Conservation (phyloP, 345 rosid species). For the Psidium guajava region DNA sequence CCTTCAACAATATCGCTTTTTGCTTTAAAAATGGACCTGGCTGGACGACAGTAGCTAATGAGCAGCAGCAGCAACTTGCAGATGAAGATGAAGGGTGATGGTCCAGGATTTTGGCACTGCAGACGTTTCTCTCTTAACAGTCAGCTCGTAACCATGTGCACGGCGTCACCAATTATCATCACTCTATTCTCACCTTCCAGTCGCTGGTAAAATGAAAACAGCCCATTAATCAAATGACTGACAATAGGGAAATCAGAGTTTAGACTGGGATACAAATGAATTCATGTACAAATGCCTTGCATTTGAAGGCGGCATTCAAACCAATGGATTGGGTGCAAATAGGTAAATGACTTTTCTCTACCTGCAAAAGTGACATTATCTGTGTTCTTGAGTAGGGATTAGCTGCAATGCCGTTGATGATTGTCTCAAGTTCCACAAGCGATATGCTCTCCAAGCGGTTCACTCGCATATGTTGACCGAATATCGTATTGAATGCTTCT, state of each 20-base stretch:
- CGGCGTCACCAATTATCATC: constrained; percentile 71
- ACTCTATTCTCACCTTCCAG: constrained; percentile 86
- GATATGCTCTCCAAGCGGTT: constrained; percentile 57
- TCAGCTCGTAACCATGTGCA: constrained; percentile 31
- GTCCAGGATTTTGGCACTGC: not conserved
- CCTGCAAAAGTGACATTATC: constrained; percentile 68
- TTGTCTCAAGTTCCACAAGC: constrained; percentile 58
- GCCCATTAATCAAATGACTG: not conserved
- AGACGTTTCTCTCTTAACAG: not conserved
- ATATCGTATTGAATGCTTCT: constrained; percentile 61
- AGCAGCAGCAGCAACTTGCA: not conserved
- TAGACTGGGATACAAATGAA: not conserved
- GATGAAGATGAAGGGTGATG: not conserved
- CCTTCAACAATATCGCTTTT: not conserved
- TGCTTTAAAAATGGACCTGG: not conserved
- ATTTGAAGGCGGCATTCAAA: not conserved
- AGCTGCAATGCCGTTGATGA: constrained; percentile 41
- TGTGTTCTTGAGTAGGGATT: constrained; percentile 53
- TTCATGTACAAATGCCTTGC: not conserved
- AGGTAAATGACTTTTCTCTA: constrained; percentile 2
- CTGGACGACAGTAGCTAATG: not conserved
- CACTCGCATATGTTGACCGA: constrained; percentile 79
- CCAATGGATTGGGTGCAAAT: not conserved
- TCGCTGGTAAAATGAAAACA: constrained; percentile 33
- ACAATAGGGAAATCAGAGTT: not conserved